phyloP scores from a whole-genome alignment of 148 eudicot species.

The Silene conica region DNA sequence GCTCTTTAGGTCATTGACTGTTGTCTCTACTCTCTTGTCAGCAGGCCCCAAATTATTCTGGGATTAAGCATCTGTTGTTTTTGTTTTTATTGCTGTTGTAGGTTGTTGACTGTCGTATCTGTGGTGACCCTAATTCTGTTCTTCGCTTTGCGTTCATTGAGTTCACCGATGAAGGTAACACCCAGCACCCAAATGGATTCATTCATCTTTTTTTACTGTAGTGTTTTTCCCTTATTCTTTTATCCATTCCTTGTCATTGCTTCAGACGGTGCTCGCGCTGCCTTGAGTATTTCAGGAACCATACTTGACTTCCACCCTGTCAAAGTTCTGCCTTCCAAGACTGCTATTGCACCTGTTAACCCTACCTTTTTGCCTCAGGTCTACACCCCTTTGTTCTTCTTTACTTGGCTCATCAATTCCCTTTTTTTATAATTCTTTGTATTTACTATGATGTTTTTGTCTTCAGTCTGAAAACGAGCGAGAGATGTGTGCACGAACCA shows the following conservation, averaged over 20 bases:
- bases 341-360: slow-evolving; percentile 97
- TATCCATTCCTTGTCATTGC: not conserved
- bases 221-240: not conserved
- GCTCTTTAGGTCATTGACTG: no score
- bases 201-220: not conserved
- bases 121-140: slow-evolving; percentile 95
- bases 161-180: slow-evolving; percentile 76
- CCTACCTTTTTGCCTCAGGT: slow-evolving; percentile 88
- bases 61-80: not conserved
- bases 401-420: not conserved
- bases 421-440: not conserved
- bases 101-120: slow-evolving; percentile 96
- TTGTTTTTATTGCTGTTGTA: slow-evolving; percentile 10
- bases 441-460: slow-evolving; percentile 16
- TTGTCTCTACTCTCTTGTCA: no score
- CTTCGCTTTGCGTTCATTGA: slow-evolving; percentile 96
- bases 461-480: slow-evolving; percentile 86
- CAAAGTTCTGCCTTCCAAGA: slow-evolving; percentile 87
- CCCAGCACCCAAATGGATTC: not conserved
- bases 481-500: slow-evolving; percentile 94
- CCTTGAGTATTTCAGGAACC: slow-evolving; percentile 77
- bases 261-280: slow-evolving; percentile 83
- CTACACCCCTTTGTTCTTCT: not conserved
- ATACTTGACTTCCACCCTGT: slow-evolving; percentile 91
- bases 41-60: no score